Evolutionary conservation across 1,139 yeast species (phyloP), one percentile per base, ranked within the genome.

Genomic region (Diutina neorugosa): DNA sequence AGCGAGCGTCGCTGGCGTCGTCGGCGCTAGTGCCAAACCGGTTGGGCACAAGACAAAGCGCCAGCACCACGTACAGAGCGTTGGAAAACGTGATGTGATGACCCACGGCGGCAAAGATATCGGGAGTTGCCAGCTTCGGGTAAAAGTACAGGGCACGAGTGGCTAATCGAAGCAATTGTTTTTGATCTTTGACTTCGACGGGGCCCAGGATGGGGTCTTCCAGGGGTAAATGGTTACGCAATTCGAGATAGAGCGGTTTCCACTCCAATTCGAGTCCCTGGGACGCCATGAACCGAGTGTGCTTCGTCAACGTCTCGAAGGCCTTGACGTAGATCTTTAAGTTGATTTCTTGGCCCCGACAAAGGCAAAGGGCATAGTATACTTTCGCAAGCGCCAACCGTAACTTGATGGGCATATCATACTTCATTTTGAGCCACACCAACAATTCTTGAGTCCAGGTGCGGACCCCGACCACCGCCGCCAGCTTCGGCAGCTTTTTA

Each of bases 401-500:
- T 51, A 83, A 69, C 1, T 73, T 63, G 19, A 89, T 61, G 0
- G 98, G 98, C 73, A 93, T 76, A 54, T 85, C 87, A 61, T 86
- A 84, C 64, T 89, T 89, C 81, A 86, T 84, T 58, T 79, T 79
- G 57, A 90, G 68, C 81, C 96, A 86, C 48, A 86, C 84, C 54
- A 82, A 76, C 57, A 93, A 74, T 64, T 90, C 97, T 55, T 87
- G 84, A 0, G 97, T 86, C 96, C 97, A 91, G 57, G 86, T 88
- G 54, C 85, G 77, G 9, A 88, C 84, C 47, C 84, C 79, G 9
- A 86, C 82, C 4, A 86, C 84, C 0, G 93, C 82, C 1, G 94
- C 86, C 0, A 88, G 81, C 59, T 78, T 76, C 4, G 86, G 82
- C 3, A 84, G 75, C 16, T 81, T 76, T 58, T 82, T 82, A 56